phyloP scores from a whole-genome alignment of 208 protist genomes.

The Acanthamoeba sp. region DNA sequence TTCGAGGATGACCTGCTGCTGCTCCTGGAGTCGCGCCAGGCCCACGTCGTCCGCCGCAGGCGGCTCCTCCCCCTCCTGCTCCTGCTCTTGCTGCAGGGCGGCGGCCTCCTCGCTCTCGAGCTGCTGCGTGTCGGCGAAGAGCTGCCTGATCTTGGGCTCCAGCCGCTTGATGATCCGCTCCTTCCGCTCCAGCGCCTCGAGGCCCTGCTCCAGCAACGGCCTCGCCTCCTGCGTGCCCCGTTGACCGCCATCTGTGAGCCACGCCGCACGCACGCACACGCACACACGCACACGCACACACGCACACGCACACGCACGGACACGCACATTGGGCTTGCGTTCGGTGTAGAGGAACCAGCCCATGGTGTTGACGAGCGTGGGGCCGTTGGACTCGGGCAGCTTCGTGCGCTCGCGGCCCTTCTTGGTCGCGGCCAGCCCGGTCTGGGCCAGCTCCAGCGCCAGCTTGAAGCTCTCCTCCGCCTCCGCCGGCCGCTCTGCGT shows the following conservation, averaged over 20 bases:
- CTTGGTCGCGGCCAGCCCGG: background rate
- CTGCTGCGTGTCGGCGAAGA: background rate
- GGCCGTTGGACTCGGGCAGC: constrained; percentile 13
- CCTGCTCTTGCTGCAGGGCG: background rate
- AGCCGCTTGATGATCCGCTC: background rate
- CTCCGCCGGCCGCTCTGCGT: background rate
- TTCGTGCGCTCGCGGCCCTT: constrained; percentile 38
- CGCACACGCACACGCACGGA: background rate
- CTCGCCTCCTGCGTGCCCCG: background rate
- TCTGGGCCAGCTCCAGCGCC: background rate
- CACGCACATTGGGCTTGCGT: background rate
- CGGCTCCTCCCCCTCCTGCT: background rate
- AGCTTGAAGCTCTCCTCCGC: constrained; percentile 56
- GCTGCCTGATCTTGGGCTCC: background rate
- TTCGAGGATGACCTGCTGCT: background rate
- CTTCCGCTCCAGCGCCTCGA: constrained; percentile 24
- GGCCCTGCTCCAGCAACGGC: background rate
- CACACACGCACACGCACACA: background rate
- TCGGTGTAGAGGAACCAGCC: constrained; percentile 56
- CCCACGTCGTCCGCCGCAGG: background rate
- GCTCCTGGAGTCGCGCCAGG: background rate
- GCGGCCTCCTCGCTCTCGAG: background rate
- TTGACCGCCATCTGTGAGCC: background rate
- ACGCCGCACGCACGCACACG: background rate
- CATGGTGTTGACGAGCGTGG: constrained; percentile 29